Base-by-base conservation (phyloP, 257 asterid genomes). In the Salvia hispanica region DNA sequence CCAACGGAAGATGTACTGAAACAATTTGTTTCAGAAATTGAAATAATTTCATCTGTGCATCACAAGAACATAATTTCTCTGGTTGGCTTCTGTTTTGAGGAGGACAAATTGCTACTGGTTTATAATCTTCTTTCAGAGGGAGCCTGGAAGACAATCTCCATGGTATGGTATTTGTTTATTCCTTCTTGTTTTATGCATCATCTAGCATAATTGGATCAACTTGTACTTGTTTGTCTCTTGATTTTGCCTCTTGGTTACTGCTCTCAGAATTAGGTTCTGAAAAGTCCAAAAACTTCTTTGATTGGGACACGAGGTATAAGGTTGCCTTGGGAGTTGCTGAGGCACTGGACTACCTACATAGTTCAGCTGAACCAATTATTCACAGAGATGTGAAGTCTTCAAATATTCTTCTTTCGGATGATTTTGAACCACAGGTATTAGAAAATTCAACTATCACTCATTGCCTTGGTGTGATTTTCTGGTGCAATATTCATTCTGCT, bases 381-480 rank as follows among this genome's bases (percentile, higher is more conserved):
- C 98, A 90, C 67, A 81, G 98, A 80, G 98, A 92, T 75, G 97
- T 92, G 51, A 92, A 92, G 74, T 88, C 98, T 62, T 90, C 98
- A 66, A 92, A 92, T 74, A 85, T 92, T 74, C 98, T 92, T 73
- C 89, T 92, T 66, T 88, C 90, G 4, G 86, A 90, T 83, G 74
- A 74, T 82, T 90, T 81, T 79, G 92, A 82, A 66, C 96, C 98
- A 16, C 89, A 84, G 98, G 98, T 92, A 76, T 18, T 43, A 60
- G 64, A 18, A 31, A 8, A 21, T 44, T 61, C 47, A 45, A 45
- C 52, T 61, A 9, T 68, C 68, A 53, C n/a, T 28, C 62, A n/a
- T 47, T 61, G 54, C 15, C 57, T 62, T 37, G 50, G 53, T 40
- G 50, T 44, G 45, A 43, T 55, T 45, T n/a, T 55, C 43, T 47